Conservation (phyloP, 2,329 filamentous ascomycete species). For the Cladophialophora exuberans region DNA sequence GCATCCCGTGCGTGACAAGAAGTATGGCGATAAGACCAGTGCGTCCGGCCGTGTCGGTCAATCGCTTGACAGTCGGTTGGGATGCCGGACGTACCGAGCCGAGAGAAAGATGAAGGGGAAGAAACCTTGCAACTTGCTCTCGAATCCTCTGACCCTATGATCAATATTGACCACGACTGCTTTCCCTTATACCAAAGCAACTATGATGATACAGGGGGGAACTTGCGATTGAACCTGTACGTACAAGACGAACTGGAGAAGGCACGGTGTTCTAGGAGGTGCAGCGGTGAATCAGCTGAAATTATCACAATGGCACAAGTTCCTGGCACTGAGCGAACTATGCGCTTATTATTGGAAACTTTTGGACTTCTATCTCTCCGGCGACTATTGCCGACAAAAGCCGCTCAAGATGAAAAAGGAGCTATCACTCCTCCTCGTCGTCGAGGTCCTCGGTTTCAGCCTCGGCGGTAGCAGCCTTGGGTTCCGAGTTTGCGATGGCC, state of each 20-base stretch:
- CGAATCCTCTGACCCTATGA: too few species aligned
- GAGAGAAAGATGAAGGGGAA: not conserved
- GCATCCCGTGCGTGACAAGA: too few species aligned
- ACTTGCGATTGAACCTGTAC: too few species aligned
- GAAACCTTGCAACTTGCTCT: too few species aligned
- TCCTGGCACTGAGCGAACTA: not conserved
- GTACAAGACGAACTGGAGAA: too few species aligned
- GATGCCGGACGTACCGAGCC: not conserved
- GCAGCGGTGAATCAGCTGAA: too few species aligned
- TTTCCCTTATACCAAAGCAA: too few species aligned
- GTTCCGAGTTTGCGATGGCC: constrained; percentile 24
- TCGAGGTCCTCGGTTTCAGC: constrained; percentile 28
- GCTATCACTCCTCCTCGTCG: constrained; percentile 27
- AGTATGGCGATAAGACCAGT: too few species aligned
- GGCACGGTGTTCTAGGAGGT: too few species aligned
- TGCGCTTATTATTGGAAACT: not conserved
- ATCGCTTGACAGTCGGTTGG: not conserved
- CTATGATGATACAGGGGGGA: too few species aligned
- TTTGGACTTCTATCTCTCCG: constrained; percentile 20
- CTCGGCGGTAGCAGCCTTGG: constrained; percentile 23
- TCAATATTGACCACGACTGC: too few species aligned
- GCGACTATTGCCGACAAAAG: not conserved
- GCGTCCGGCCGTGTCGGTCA: too few species aligned
- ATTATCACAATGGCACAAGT: not conserved
- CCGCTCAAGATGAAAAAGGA: constrained; percentile 1